Evolutionary conservation across 2,329 filamentous ascomycete genomes (phyloP), one percentile per base, ranked within the genome.

Genomic region (Amauroascus niger): DNA sequence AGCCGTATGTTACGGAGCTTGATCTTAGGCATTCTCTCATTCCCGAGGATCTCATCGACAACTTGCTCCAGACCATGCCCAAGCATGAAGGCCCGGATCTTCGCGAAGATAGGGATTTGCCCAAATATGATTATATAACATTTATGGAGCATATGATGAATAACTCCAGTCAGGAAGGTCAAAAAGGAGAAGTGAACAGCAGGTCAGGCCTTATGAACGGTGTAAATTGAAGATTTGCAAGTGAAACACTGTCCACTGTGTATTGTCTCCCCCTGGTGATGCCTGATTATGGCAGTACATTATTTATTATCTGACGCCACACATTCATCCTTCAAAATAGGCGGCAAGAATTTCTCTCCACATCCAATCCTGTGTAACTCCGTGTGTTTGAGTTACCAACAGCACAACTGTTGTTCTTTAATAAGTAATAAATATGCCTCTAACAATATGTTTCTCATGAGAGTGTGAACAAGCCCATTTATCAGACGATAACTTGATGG

Each of bases 1-100:
- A 81, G 77, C 90, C 91, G 9, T 98, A 98, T 69, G 93, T 98
- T 39, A 98, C 93, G 4, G 93, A 98, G 73, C 86, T 98, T 75
- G 93, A 98, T 69, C 79, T 98, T 55, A 82, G 91, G 56, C 93
- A 98, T 71, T 93, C 86, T 40, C 80, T 98, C 37, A 94, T 98
- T 35, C 93, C 93, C 0, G 93, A 98, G 66, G 91, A 97, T 66
- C 86, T 98, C 59, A 96, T 98, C 65, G 90, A 96, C 58, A 87
- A 95, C 69, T 78, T 98, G 46, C 78, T 93, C 50, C 80, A 87
- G 64, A 87, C 88, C 49, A 95, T 98, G 79, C 93, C 93, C 0
- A 67, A 74, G 50, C 90, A 96, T 68, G 80, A 77, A 49, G 93
- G 91, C 0, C 88, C 89, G 1, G 90, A 96, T 69, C 79, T 91